Evolutionary conservation across 768 basidiomycete genomes (phyloP), one percentile per base, ranked within the genome.

Genomic region (Tylopilus rubrobrunneus): DNA sequence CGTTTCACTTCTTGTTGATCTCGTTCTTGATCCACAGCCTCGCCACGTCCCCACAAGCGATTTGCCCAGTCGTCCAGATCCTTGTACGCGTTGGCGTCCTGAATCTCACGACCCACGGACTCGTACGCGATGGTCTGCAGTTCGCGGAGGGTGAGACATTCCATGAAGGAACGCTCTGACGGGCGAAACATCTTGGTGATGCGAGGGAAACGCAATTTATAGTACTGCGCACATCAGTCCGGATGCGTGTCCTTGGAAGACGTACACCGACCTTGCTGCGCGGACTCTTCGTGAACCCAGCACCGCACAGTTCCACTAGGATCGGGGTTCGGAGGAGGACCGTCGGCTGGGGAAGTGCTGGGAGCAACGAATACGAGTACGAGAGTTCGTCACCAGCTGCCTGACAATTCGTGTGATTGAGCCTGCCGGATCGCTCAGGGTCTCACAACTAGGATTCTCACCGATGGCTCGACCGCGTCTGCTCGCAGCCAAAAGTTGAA

Each of bases 131-230:
- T 76, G 3, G 67, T 64, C 53, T 86, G 79, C 14, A 87, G 67
- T 19, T 75, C 74, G 21, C 76, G 68, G 4, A 85, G 71, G 23
- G 74, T 72, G 29, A 78, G 61, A 19, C 78, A 78, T 33, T 85
- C 82, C 33, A 65, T 71, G 85, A 88, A 91, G n/a, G 72, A 65
- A 17, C 92, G 80, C 55, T 92, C 88, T 23, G 65, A 68, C 0
- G 72, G 62, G 7, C 85, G 80, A 66, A 80, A 81, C 2, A 85
- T 70, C 64, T 93, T 94, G 33, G 78, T 78, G 29, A 95, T 76
- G 46, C 93, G 77, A 0, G 93, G 90, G 66, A 88, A 95, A 21
- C 93, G 85, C 5, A 93, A 74, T 58, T 89, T 89, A 64, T 94
- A 94, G 62, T 85, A 76, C 90, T 92, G 55, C 14, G 52, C 21